Conservation (phyloP, 2,329 filamentous ascomycete genomes). For the Coniochaeta hoffmannii region DNA sequence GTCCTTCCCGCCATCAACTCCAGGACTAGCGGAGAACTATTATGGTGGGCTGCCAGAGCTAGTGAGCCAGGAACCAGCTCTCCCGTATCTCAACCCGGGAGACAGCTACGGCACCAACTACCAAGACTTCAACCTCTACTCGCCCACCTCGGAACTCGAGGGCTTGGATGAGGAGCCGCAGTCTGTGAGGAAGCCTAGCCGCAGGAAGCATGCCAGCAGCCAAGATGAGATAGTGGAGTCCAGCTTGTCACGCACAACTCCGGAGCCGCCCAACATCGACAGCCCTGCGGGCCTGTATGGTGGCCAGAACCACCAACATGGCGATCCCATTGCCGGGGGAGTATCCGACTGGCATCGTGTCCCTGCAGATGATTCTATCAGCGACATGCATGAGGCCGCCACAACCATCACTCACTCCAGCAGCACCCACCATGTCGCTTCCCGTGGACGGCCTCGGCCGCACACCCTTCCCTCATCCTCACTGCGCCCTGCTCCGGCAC, state of each 20-base stretch:
- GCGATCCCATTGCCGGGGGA: not conserved
- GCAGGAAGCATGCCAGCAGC: conserved; percentile 3
- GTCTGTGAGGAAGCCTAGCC: conserved; percentile 11
- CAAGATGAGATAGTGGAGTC: not conserved
- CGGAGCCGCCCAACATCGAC: not conserved
- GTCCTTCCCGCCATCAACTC: conserved; percentile 15
- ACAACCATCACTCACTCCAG: not conserved
- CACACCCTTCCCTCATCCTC: not conserved
- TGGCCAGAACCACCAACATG: not conserved
- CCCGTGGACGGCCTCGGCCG: not conserved
- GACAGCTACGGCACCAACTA: conserved; percentile 33
- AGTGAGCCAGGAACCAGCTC: conserved; percentile 13
- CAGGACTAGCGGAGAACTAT: not conserved
- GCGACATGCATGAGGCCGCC: not conserved
- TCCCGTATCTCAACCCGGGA: conserved; percentile 34
- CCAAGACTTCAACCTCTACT: conserved; percentile 49
- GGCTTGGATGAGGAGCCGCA: conserved; percentile 41
- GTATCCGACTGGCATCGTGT: not conserved
- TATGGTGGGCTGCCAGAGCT: conserved; percentile 5
- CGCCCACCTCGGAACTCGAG: conserved; percentile 31
- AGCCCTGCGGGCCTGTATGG: too few relatives aligned
- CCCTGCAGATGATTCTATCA: not conserved
- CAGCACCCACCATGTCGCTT: not conserved
- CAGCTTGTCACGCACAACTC: not conserved
- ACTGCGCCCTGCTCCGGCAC: not conserved